Evolutionary conservation across 129 eudicot genomes (phyloP).

Genomic region (Tagetes erecta): DNA sequence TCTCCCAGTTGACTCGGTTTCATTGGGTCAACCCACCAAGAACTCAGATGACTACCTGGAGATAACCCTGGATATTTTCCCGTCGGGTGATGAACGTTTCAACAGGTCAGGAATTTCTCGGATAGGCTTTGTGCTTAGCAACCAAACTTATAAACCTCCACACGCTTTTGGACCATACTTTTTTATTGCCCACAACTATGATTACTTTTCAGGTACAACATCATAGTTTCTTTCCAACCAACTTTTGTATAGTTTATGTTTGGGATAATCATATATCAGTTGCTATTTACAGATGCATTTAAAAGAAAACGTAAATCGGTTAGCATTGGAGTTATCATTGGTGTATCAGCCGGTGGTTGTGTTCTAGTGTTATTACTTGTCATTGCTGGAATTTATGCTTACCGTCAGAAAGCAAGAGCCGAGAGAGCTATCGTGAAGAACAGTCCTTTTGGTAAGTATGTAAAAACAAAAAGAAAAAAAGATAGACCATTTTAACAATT

Average conservation of each 20-base stretch:
- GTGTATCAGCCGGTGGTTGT: conserved; percentile 70
- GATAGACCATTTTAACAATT: background rate
- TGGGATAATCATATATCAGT: background rate
- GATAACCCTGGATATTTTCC: conserved; percentile 53
- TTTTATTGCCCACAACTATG: conserved; percentile 47
- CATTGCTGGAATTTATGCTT: conserved; percentile 68
- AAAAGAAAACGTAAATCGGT: conserved; percentile 41
- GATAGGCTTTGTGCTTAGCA: conserved; percentile 58
- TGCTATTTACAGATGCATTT: conserved; percentile 33
- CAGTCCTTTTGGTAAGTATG: conserved; percentile 62
- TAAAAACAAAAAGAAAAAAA: background rate
- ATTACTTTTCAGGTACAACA: conserved; percentile 54
- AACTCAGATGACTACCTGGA: conserved; percentile 49
- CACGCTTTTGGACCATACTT: conserved; percentile 63
- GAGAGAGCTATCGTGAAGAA: conserved; percentile 53
- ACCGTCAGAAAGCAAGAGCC: conserved; percentile 70
- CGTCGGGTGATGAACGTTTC: conserved; percentile 57
- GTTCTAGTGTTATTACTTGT: conserved; percentile 52
- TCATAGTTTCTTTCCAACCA: background rate
- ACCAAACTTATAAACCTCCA: conserved; percentile 80
- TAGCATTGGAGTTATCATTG: conserved; percentile 49
- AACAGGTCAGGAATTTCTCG: conserved; percentile 58
- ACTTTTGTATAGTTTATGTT: background rate
- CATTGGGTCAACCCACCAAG: conserved; percentile 50
- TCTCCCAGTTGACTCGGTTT: conserved; percentile 68